These are phyloP conservation scores for Skeletonema potamos DNA, from an alignment of 108 stramenopile species.

Conservation along the genomic window DNA sequence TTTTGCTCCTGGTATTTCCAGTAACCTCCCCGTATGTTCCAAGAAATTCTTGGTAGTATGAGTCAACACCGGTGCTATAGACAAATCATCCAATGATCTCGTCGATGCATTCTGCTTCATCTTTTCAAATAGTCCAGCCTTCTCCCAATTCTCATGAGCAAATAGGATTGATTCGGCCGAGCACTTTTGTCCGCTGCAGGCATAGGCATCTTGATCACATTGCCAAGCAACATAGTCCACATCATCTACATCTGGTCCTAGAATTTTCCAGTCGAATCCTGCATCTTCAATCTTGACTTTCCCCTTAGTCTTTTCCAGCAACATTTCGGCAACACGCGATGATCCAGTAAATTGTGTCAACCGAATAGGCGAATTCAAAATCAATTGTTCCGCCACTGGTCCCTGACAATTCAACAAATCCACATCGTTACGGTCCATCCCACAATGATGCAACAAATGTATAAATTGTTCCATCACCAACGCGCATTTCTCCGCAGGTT, in stretches of 20 bases:
- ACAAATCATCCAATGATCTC: conserved; percentile 84
- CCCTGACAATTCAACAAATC: conserved; percentile 94
- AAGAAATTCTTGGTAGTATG: conserved; percentile 86
- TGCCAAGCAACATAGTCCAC: conserved; percentile 97
- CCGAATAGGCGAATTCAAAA: conserved; percentile 79
- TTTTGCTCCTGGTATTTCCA: conserved; percentile 83
- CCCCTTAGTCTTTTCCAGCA: conserved; percentile 81
- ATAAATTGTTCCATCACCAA: conserved; percentile 96
- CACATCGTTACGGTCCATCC: conserved; percentile 87
- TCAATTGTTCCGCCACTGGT: conserved; percentile 83
- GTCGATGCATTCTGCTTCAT: conserved; percentile 75
- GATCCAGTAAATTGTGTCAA: conserved; percentile 97
- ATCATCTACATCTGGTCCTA: conserved; percentile 91
- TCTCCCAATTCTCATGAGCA: conserved; percentile 92
- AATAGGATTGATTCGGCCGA: conserved; percentile 96
- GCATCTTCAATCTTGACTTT: conserved; percentile 98
- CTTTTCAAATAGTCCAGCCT: conserved; percentile 81
- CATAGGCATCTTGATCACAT: conserved; percentile 99
- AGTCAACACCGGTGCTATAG: conserved; percentile 94
- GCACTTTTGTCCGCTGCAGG: conserved; percentile 96
- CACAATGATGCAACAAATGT: conserved; percentile 88
- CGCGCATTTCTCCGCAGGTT: conserved; percentile 85
- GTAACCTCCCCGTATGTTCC: conserved; percentile 74
- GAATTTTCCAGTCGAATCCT: conserved; percentile 98
- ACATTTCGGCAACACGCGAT: conserved; percentile 81